These are phyloP conservation scores for Telopea speciosissima DNA, from an alignment of 177 flowering plant genomes.

Conservation along the genomic window DNA sequence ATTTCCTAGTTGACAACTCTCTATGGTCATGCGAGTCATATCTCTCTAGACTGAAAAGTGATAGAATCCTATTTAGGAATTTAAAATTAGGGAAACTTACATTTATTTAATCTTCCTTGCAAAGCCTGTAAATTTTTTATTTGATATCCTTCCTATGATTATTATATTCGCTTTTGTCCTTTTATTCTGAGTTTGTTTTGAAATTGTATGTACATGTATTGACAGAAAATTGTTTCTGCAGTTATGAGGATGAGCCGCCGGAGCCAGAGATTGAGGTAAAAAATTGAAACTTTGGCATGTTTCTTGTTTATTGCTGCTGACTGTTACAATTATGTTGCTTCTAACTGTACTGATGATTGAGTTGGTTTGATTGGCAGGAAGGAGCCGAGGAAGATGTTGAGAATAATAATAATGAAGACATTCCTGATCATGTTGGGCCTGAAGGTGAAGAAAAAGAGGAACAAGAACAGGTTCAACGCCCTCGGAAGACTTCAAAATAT, in stretches of 20 bases:
- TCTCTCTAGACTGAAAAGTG: background rate
- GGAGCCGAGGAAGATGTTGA: constrained; percentile 75
- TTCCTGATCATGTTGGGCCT: constrained; percentile 33
- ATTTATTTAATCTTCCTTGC: too few relatives aligned
- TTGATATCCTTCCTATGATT: background rate
- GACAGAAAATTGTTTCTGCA: constrained; percentile 18
- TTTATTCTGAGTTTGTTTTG: background rate
- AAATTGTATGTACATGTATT: background rate
- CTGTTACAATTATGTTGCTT: background rate
- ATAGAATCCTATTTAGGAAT: background rate
- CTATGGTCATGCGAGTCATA: too few relatives aligned
- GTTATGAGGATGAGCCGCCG: constrained; percentile 83
- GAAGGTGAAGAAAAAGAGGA: constrained; percentile 66
- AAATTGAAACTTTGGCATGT: background rate
- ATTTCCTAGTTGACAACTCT: too few relatives aligned
- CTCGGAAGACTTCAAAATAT: constrained; percentile 77
- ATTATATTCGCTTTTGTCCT: background rate
- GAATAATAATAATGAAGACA: constrained; percentile 50
- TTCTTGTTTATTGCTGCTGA: background rate
- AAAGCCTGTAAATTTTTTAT: too few relatives aligned
- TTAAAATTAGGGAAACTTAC: background rate
- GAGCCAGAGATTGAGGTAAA: constrained; percentile 82
- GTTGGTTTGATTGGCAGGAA: constrained; percentile 45
- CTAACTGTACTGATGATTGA: background rate
- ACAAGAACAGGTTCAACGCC: constrained; percentile 33